Conservation (phyloP, 345 rosid species). For the Geranium rotundifolium region DNA sequence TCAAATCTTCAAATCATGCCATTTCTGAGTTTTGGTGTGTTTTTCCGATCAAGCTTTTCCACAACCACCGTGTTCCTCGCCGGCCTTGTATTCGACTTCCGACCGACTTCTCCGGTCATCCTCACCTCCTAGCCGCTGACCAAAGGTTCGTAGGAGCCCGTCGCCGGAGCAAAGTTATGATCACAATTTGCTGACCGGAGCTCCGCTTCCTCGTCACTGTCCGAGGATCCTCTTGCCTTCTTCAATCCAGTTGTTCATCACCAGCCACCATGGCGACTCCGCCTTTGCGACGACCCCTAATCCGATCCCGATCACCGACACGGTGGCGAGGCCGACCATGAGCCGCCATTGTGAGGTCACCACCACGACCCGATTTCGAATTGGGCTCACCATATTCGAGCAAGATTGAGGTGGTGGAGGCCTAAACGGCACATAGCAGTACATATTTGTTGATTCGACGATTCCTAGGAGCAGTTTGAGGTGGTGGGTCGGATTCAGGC, state of each 20-base stretch:
- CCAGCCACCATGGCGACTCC: not conserved
- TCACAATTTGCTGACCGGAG: too few relatives aligned
- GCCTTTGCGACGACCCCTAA: not conserved
- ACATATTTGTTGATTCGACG: conserved; percentile 32
- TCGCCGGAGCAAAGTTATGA: too few relatives aligned
- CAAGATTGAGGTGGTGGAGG: conserved; percentile 51
- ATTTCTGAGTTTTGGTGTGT: too few relatives aligned
- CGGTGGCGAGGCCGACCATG: not conserved
- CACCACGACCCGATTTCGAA: not conserved
- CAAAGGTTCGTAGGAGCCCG: too few relatives aligned
- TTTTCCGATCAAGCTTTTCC: too few relatives aligned
- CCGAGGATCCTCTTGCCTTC: not conserved
- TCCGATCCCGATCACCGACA: not conserved
- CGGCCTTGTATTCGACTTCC: too few relatives aligned
- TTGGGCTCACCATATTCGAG: conserved; percentile 60
- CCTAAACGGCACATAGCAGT: conserved; percentile 41
- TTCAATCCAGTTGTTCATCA: not conserved
- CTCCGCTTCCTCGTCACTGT: not conserved
- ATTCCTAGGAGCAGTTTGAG: too few relatives aligned
- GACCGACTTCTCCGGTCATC: too few relatives aligned
- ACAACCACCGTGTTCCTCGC: too few relatives aligned
- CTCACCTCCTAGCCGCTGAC: too few relatives aligned
- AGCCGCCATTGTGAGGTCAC: conserved; percentile 1
- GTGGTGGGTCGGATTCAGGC: too few relatives aligned
- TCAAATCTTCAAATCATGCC: too few relatives aligned